Percentiles rank a stretch among this genome's conserved stretches.
Evolutionary conservation across 352 stramenopile genomes (phyloP).

Genomic region (Globisporangium megalacanthum): DNA sequence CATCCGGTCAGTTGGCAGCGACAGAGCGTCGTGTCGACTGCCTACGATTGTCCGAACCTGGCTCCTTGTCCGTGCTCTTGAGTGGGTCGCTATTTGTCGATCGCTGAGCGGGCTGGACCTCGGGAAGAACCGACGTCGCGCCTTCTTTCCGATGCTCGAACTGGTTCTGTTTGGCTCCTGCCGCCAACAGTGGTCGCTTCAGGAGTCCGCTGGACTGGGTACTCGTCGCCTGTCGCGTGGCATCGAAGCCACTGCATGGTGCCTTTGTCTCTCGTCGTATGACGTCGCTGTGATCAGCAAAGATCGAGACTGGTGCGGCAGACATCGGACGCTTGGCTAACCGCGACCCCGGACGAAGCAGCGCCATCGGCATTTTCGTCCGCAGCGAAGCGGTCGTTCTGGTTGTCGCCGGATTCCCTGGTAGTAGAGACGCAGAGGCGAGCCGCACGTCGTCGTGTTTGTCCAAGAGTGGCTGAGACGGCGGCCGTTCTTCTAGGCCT

Average conservation of each 20-base stretch:
- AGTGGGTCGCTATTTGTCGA: no score
- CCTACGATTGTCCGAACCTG: no score
- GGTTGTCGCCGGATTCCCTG: background rate
- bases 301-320: constrained; percentile 8
- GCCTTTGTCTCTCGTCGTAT: background rate
- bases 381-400: background rate
- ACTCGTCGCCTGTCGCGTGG: background rate
- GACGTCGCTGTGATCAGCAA: constrained; percentile 3
- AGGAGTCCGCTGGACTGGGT: background rate
- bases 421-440: background rate
- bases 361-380: constrained; percentile 3
- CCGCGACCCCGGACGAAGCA: constrained; percentile 7
- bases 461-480: background rate
- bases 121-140: background rate
- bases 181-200: constrained; percentile 4
- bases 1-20: no score
- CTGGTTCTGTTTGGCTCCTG: background rate
- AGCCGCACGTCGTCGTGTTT: constrained; percentile 13
- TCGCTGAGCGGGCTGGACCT: background rate
- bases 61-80: no score
- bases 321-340: constrained; percentile 7
- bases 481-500: background rate
- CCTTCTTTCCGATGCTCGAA: background rate
- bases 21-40: no score
- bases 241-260: background rate